These are phyloP conservation scores for Vanilla planifolia DNA, from an alignment of 106 monocot genomes.

Conservation along the genomic window DNA sequence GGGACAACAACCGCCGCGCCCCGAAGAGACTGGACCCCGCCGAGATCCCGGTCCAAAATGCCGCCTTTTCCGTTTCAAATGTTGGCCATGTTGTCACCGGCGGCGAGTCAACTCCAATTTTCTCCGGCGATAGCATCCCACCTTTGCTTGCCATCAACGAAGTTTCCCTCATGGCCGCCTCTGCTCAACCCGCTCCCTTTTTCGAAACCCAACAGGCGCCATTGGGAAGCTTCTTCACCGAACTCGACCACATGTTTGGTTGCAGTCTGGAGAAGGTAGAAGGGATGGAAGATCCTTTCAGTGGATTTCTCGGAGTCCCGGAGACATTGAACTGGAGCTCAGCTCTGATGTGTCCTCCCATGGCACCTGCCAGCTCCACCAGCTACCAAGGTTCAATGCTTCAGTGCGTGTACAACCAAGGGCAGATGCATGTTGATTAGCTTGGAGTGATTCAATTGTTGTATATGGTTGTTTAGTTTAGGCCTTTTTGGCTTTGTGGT, in stretches of 20 bases:
- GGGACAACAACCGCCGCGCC: neutral
- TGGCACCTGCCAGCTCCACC: neutral
- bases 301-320: constrained; percentile 6
- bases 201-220: neutral
- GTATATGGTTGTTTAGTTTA: neutral
- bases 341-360: neutral
- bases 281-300: constrained; percentile 22
- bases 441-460: neutral
- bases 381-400: neutral
- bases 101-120: no score
- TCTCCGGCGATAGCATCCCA: no score
- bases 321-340: neutral
- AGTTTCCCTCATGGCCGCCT: neutral
- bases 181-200: neutral
- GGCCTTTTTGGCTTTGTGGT: neutral
- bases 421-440: no score
- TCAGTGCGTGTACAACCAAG: no score
- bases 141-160: no score
- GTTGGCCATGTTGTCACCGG: neutral
- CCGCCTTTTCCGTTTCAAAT: neutral
- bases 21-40: no score
- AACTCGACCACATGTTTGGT: constrained; percentile 39
- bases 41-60: neutral
- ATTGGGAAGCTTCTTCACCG: constrained; percentile 12
- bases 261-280: constrained; percentile 26